Base-by-base conservation (phyloP, 768 basidiomycete genomes). In the Chlorophyllum brunneum region DNA sequence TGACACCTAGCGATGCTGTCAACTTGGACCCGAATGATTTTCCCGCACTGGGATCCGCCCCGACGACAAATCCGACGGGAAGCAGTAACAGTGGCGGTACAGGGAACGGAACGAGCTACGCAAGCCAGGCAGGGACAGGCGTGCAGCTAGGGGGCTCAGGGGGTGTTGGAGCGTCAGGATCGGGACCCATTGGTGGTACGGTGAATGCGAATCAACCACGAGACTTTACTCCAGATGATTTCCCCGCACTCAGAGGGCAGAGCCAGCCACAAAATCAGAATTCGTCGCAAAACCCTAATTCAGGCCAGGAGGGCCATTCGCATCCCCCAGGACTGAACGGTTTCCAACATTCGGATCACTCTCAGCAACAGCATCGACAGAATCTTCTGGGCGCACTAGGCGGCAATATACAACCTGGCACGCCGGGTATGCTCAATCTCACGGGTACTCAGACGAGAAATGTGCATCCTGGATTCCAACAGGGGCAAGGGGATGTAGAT, bases 201-300 rank as follows among this genome's bases (percentile, higher is more conserved):
- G 65, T 69, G 34, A 68, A 61, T 40, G 60, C 67, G 51, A 67
- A 64, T 56, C 76, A 79, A 58, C 68, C 79, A 51, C 74, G 84
- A 62, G 84, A 86, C 65, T 88, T 93, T 55, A 87, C 86, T n/a
- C 82, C 85, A 34, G 90, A 92, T 59, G 92, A 94, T 71, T 93
- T 94, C 65, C 92, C 92, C 45, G 92, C 92, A 15, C 72, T 94
- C 23, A 86, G 90, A 9, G 86, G 85, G 47, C 83, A 80, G 58
- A 69, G 73, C 53, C 73, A 77, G 57, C 53, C 72, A 53, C 69
- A 69, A 61, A 63, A 59, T 37, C 71, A 71, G 56, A 72, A 63
- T 45, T 46, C 56, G 18, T 55, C 64, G 22, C 69, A 68, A 54
- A 67, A 55, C 56, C 72, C 70, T 59, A 64, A 56, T 37, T 55